These are phyloP conservation scores for Colletotrichum agaves DNA, from an alignment of 2,329 filamentous ascomycete genomes.

Conservation along the genomic window DNA sequence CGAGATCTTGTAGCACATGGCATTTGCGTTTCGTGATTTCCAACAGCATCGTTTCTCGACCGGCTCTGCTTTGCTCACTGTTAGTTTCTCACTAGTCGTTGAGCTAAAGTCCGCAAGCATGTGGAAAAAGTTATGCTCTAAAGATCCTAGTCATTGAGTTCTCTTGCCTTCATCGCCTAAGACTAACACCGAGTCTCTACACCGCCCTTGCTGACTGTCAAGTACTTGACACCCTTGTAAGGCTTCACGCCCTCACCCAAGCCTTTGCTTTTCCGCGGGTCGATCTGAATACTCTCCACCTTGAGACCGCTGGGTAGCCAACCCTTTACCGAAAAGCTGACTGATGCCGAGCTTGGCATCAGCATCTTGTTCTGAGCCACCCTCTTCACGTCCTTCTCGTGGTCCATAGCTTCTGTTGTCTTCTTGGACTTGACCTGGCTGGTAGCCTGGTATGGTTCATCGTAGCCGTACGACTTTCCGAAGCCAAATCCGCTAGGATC, in stretches of 20 bases:
- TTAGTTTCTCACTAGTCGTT: conserved; percentile 26
- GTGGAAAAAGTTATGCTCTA: conserved; percentile 6
- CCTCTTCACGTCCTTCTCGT: conserved; percentile 65
- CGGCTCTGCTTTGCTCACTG: not conserved
- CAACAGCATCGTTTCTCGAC: not conserved
- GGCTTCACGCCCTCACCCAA: conserved; percentile 90
- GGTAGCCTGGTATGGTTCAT: conserved; percentile 66
- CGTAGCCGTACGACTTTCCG: conserved; percentile 61
- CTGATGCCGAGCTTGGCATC: conserved; percentile 82
- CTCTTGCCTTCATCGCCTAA: not conserved
- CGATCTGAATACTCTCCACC: conserved; percentile 74
- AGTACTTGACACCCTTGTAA: conserved; percentile 98
- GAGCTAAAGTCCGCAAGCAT: conserved; percentile 15
- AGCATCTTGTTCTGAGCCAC: conserved; percentile 77
- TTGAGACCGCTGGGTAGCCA: conserved; percentile 76
- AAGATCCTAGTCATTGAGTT: conserved; percentile 27
- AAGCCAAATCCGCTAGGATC: conserved; percentile 65
- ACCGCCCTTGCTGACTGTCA: conserved; percentile 78
- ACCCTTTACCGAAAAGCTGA: conserved; percentile 77
- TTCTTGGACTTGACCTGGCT: conserved; percentile 49
- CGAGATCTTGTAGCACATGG: not conserved
- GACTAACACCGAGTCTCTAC: conserved; percentile 70
- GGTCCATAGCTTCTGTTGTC: conserved; percentile 45
- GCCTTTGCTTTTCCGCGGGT: conserved; percentile 84
- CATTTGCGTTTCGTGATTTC: not conserved